Percentiles rank a stretch among this genome's conserved stretches.
phyloP scores from a whole-genome alignment of 1,139 yeast species.

The Protomyces inouyei region DNA sequence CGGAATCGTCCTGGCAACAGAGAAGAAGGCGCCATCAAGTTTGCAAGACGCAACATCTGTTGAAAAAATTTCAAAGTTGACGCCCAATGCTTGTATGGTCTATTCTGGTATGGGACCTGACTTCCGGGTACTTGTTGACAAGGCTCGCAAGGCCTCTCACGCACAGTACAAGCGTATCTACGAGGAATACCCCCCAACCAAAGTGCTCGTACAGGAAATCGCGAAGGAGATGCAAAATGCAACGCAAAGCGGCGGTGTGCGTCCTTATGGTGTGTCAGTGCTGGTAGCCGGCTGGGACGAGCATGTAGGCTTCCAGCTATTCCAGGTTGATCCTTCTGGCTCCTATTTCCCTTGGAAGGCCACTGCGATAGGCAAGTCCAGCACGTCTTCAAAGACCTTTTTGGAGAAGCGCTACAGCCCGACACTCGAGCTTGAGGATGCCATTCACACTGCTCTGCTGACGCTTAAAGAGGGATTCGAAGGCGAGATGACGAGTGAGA shows the following conservation, averaged over 20 bases:
- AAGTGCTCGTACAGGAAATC: slow-evolving; percentile 85
- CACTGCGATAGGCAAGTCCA: slow-evolving; percentile 95
- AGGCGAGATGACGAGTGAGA: slow-evolving; percentile 95
- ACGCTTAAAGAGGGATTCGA: slow-evolving; percentile 95
- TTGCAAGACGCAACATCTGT: slow-evolving; percentile 70
- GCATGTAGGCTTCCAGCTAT: slow-evolving; percentile 56
- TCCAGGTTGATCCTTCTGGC: slow-evolving; percentile 98
- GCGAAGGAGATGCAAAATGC: slow-evolving; percentile 98
- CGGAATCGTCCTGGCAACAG: slow-evolving; percentile 96
- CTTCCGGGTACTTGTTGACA: slow-evolving; percentile 87
- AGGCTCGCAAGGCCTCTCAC: slow-evolving; percentile 89
- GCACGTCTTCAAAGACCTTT: slow-evolving; percentile 91
- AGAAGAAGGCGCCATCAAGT: slow-evolving; percentile 78
- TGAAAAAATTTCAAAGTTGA: slow-evolving; percentile 73
- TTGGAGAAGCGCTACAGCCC: slow-evolving; percentile 98
- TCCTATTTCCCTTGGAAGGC: slow-evolving; percentile 99
- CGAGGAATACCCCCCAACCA: slow-evolving; percentile 96
- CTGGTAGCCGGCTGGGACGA: slow-evolving; percentile 93
- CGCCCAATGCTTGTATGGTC: slow-evolving; percentile 95
- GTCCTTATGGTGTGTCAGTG: slow-evolving; percentile 95
- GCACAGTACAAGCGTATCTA: slow-evolving; percentile 87
- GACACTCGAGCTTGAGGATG: slow-evolving; percentile 94
- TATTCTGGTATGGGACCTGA: slow-evolving; percentile 99
- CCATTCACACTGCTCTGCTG: slow-evolving; percentile 89
- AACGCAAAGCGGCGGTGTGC: slow-evolving; percentile 95